Evolutionary conservation across 2,329 filamentous ascomycete species (phyloP), one percentile per base, ranked within the genome.

Genomic region (Chrysoporthe puriensis): DNA sequence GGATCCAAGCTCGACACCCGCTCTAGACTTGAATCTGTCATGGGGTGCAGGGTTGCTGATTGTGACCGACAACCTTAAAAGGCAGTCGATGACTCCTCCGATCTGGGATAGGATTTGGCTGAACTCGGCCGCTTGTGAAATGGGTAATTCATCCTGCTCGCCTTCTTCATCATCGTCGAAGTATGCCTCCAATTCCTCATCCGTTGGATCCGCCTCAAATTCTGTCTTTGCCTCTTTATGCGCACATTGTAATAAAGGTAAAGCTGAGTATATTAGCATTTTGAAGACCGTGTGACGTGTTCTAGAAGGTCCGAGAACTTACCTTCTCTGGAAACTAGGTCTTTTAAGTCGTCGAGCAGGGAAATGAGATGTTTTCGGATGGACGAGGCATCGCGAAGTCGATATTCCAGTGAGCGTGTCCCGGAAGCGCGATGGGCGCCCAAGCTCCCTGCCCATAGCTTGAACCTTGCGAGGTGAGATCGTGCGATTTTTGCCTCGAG

Each of bases 331-430:
- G 18, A 26, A 8, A 56, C 46, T 16, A 63, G n/a, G 18, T 2
- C 13, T 5, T 18, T 56, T 14, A 63, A 16, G 42, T 63, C 62
- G 11, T 63, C 21, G 6, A 63, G 48, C 34, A 63, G 3, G 13
- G 46, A 54, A 9, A 63, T 44, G 18, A 63, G n/a, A 44, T 36
- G 62, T 42, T 32, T 34, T 4, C 50, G 46, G 11, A 63, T 63
- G 11, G 50, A 54, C 43, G 62, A 63, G 32, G 62, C 62, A 46
- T 63, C 50, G 21, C 62, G 62, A 56, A 63, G 62, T n/a, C 62
- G 62, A 26, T 63, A 63, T 36, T 63, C 21, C 3, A 63, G 18
- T 5, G 62, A 63, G 9, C 50, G 48, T 34, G 62, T 18, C 21
- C 62, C 62, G 11, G 62, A 56, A 18, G n/a, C 26, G 14, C 50